Conservation (phyloP, 495 filamentous ascomycete genomes). For the Aspergillus homomorphus region DNA sequence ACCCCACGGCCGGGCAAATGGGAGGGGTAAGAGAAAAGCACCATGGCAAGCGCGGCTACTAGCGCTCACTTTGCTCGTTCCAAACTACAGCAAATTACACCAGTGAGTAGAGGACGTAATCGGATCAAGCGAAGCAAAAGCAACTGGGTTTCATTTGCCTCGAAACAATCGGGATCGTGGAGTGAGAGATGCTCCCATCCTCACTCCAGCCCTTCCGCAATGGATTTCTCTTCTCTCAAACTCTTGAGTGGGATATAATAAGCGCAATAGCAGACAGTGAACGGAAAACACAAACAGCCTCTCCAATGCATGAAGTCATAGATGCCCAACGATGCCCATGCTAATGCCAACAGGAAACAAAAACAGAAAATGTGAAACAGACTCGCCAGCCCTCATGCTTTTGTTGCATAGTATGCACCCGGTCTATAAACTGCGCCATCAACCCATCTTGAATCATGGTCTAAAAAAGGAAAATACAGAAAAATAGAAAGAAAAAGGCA, state of each 20-base stretch:
- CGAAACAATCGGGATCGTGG: not conserved
- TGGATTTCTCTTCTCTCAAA: slow-evolving; percentile 14
- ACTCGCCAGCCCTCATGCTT: slow-evolving; percentile 22
- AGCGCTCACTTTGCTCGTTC: not conserved
- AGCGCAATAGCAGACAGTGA: not conserved
- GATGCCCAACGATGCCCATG: slow-evolving; percentile 27
- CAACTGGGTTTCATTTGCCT: not conserved
- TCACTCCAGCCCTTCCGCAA: not conserved
- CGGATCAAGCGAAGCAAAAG: too few species aligned
- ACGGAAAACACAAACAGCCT: slow-evolving; percentile 32
- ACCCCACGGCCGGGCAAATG: not conserved
- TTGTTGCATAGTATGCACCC: slow-evolving; percentile 27
- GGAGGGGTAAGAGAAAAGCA: not conserved
- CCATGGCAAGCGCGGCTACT: not conserved
- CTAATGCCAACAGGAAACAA: slow-evolving; percentile 18
- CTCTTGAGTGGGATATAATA: slow-evolving; percentile 15
- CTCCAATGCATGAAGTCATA: slow-evolving; percentile 43
- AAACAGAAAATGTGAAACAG: slow-evolving; percentile 9
- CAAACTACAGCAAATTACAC: not conserved
- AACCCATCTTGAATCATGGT: slow-evolving; percentile 26
- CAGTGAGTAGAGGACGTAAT: too few species aligned
- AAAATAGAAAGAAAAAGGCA: slow-evolving; percentile 10
- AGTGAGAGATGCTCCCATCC: not conserved
- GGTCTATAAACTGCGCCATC: slow-evolving; percentile 29
- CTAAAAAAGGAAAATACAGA: slow-evolving; percentile 14